phyloP scores from a whole-genome alignment of 2,329 filamentous ascomycete genomes.

The Aspergillus sp. region DNA sequence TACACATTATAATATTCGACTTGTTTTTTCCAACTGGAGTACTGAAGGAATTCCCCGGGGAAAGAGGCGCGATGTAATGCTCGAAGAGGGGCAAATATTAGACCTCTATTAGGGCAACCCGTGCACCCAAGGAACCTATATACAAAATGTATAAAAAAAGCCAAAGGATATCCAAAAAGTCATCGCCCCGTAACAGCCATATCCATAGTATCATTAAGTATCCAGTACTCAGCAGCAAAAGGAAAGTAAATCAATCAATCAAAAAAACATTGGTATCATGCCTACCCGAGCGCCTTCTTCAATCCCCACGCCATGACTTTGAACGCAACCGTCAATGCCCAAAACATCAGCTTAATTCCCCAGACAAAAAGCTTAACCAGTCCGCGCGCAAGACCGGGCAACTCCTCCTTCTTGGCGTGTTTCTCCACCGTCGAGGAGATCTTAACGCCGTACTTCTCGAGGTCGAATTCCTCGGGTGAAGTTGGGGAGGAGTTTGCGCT shows the following conservation, averaged over 20 bases:
- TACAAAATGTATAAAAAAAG: not conserved
- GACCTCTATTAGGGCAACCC: not conserved
- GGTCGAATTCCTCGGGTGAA: conserved; percentile 49
- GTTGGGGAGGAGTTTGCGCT: conserved; percentile 13
- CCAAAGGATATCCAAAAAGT: not conserved
- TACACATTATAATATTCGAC: no score
- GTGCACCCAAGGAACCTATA: not conserved
- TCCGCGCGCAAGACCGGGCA: conserved; percentile 43
- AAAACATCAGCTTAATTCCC: conserved; percentile 43
- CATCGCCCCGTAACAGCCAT: not conserved
- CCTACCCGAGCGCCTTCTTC: conserved; percentile 38
- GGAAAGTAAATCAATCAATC: not conserved
- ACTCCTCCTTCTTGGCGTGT: conserved; percentile 41
- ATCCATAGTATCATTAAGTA: not conserved
- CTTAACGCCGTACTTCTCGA: conserved; percentile 50
- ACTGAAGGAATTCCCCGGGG: no score
- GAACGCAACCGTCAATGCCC: conserved; percentile 42
- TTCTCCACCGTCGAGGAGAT: conserved; percentile 34
- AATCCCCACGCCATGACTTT: conserved; percentile 49
- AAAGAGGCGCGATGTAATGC: not conserved
- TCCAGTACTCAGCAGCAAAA: not conserved
- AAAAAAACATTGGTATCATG: not conserved
- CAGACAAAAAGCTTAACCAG: conserved; percentile 45
- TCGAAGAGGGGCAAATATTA: not conserved
- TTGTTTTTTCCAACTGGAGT: no score